Evolutionary conservation across 306 rosid genomes (phyloP).

Genomic region (Corylus heterophylla): DNA sequence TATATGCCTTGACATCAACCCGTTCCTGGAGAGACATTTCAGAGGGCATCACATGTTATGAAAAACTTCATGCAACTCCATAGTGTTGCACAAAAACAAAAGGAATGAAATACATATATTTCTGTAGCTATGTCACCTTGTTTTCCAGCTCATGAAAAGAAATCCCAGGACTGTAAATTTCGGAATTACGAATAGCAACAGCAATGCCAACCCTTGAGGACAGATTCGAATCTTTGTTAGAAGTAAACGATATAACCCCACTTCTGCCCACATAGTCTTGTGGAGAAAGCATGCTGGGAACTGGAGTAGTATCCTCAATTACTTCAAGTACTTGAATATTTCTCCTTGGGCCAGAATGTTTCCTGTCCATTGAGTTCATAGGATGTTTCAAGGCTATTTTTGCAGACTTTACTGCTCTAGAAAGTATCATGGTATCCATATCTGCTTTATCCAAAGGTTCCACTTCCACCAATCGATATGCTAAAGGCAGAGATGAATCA

Average conservation of each 20-base stretch:
- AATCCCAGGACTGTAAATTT: constrained; percentile 76
- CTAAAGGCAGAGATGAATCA: constrained; percentile 71
- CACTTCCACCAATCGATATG: constrained; percentile 88
- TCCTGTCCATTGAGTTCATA: constrained; percentile 69
- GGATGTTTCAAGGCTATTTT: constrained; percentile 70
- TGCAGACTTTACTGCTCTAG: constrained; percentile 82
- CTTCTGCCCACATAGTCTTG: constrained; percentile 73
- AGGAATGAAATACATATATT: not conserved
- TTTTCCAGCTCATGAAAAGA: constrained; percentile 91
- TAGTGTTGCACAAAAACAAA: constrained; percentile 13
- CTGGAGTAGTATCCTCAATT: constrained; percentile 81
- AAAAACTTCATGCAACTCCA: constrained; percentile 19
- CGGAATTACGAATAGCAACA: constrained; percentile 66
- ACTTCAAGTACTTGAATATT: constrained; percentile 77
- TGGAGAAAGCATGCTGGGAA: constrained; percentile 95
- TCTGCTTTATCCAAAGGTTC: constrained; percentile 77
- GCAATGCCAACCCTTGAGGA: constrained; percentile 91
- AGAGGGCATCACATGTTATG: constrained; percentile 30
- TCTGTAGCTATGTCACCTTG: constrained; percentile 57
- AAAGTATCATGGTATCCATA: constrained; percentile 52
- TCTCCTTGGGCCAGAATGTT: constrained; percentile 57
- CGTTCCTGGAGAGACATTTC: constrained; percentile 65
- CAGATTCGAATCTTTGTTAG: constrained; percentile 69
- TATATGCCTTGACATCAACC: constrained; percentile 81
- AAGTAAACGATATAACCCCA: constrained; percentile 62